These are phyloP conservation scores for Vitis hybrid DNA, from an alignment of 177 flowering plant genomes.

Conservation along the genomic window DNA sequence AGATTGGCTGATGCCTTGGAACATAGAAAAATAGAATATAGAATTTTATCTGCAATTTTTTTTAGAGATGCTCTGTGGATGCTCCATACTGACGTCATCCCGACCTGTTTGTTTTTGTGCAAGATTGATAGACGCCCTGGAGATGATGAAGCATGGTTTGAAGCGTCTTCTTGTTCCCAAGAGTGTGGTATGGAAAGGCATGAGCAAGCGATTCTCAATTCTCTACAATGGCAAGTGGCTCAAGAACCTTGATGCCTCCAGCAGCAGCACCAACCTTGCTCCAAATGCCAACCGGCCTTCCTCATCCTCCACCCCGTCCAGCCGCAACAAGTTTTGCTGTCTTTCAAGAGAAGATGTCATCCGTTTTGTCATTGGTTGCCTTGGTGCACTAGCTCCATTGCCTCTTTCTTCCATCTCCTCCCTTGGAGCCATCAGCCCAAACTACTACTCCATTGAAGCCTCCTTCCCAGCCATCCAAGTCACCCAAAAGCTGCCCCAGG, in stretches of 20 bases:
- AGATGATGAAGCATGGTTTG: conserved; percentile 98
- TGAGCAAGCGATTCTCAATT: conserved; percentile 93
- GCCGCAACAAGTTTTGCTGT: conserved; percentile 67
- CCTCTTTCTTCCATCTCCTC: conserved; percentile 82
- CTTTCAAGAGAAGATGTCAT: conserved; percentile 91
- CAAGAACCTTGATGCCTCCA: conserved; percentile 59
- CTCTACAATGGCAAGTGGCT: conserved; percentile 93
- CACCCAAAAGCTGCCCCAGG: conserved; percentile 42
- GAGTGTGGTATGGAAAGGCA: conserved; percentile 80
- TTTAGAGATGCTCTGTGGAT: neutral
- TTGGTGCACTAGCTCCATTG: conserved; percentile 91
- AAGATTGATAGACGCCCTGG: conserved; percentile 92
- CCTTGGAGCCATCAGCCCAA: conserved; percentile 65
- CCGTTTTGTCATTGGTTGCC: conserved; percentile 87
- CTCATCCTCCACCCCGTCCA: conserved; percentile 39
- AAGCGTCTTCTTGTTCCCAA: conserved; percentile 86
- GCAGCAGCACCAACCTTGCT: conserved; percentile 27
- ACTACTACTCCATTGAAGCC: conserved; percentile 57
- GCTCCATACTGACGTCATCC: neutral
- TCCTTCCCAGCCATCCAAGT: conserved; percentile 64
- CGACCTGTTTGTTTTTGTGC: conserved; percentile 17
- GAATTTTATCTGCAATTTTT: neutral
- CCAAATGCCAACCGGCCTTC: conserved; percentile 42
- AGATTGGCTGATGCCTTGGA: too few species aligned
- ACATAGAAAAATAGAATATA: too few species aligned